A percentile compares a stretch with the other conserved stretches of the same genome.
Evolutionary conservation across 805 yeast genomes (phyloP).

Genomic region (Hermanozyma aechmeae): DNA sequence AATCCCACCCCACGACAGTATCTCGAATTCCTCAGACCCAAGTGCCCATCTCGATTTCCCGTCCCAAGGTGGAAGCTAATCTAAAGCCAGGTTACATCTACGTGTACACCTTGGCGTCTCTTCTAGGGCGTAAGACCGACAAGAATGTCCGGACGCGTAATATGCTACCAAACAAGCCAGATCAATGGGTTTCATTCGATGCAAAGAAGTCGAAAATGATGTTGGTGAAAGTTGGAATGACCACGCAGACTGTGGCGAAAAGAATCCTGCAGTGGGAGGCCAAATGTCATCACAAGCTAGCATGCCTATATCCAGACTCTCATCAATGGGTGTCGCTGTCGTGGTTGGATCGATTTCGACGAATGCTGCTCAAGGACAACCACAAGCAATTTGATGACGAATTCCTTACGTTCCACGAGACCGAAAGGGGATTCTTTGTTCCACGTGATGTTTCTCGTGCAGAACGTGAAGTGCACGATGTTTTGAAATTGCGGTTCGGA

Average conservation of each 20-base stretch:
- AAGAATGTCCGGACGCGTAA: conserved; percentile 30
- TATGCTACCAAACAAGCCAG: conserved; percentile 11
- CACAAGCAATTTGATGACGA: background rate
- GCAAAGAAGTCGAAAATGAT: conserved; percentile 27
- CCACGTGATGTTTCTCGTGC: conserved; percentile 19
- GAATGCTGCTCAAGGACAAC: conserved; percentile 1
- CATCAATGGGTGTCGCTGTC: conserved; percentile 4
- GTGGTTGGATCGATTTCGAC: background rate
- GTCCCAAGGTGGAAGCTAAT: no score
- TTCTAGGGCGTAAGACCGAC: no score
- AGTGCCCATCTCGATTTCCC: no score
- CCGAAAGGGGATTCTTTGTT: conserved; percentile 27
- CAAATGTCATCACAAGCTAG: conserved; percentile 39
- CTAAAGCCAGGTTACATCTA: conserved; percentile 39
- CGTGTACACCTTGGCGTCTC: conserved; percentile 37
- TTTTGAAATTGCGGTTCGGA: conserved; percentile 32
- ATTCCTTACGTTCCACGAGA: conserved; percentile 12
- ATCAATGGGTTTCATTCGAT: conserved; percentile 24
- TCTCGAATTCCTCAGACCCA: no score
- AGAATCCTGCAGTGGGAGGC: conserved; percentile 44
- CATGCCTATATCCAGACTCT: conserved; percentile 25
- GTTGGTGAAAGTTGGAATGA: conserved; percentile 45
- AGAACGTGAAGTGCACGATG: conserved; percentile 34
- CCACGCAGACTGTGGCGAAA: conserved; percentile 33
- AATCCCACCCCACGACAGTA: no score